Evolutionary conservation across 768 basidiomycete species (phyloP), one percentile per base, ranked within the genome.

Genomic region (Suillus fuscotomentosus): DNA sequence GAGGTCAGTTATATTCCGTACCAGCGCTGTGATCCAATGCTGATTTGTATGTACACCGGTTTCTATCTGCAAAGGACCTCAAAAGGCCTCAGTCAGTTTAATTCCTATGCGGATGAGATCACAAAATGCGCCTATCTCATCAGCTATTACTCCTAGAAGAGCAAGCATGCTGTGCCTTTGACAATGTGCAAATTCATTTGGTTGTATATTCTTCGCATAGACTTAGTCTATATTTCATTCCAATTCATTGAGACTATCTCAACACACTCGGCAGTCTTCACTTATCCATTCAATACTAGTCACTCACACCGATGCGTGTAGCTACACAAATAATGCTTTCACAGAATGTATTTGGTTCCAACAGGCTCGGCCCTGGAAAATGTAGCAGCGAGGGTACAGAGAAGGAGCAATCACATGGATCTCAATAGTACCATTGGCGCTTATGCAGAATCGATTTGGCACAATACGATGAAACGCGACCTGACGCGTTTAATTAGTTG

Each of bases 401-500:
- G 14, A 10, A 17, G 2, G 7, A 27, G 15, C 27, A 10, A 9
- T 53, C 20, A 5, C 9, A 13, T 38, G 36, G 11, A n/a, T 31
- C 27, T 17, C 31, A 31, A 34, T 53, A 17, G 17, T 27, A 31
- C 17, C 5, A 17, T 10, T 39, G 56, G 56, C 5, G 22, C 56
- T 57, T 22, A 10, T 57, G 17, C 14, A 39, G 56, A 24, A 24
- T 56, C 8, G 7, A 8, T 22, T 38, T 38, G 13, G 34, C 11
- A 22, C 38, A 15, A 36, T n/a, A 56, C 27, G 38, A 41, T 54
- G 53, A 38, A 42, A 60, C 63, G 65, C 27, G 68, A 64, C 71
- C 61, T 68, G 72, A 66, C 72, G 70, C 65, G 70, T 54, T 59
- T 20, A 8, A 38, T 38, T 38, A 10, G 67, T 64, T 60, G 60